Evolutionary conservation across 2,329 filamentous ascomycete species (phyloP).

Genomic region (Simplicillium sp.): DNA sequence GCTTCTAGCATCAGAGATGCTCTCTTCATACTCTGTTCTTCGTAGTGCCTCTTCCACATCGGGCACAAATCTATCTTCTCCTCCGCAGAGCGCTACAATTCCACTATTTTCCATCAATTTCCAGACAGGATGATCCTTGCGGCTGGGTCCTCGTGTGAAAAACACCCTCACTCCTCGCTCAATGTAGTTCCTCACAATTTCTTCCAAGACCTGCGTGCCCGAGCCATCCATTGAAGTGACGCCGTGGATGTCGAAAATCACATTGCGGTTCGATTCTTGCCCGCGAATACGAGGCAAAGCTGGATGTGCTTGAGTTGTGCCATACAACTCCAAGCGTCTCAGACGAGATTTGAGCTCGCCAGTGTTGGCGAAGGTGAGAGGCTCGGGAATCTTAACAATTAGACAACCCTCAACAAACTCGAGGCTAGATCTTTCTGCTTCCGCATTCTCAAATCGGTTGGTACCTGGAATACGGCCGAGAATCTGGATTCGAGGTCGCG

Average conservation of each 20-base stretch:
- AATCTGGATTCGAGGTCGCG: conserved; percentile 90
- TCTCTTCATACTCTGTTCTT: conserved; percentile 65
- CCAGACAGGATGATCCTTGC: conserved; percentile 50
- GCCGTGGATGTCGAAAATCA: conserved; percentile 97
- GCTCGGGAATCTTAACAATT: conserved; percentile 96
- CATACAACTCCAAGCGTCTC: conserved; percentile 77
- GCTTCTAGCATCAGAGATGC: conserved; percentile 10
- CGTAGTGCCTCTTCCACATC: conserved; percentile 79
- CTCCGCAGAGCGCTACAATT: conserved; percentile 77
- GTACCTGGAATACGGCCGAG: conserved; percentile 81
- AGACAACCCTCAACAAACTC: conserved; percentile 89
- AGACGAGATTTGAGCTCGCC: conserved; percentile 81
- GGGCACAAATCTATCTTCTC: conserved; percentile 65
- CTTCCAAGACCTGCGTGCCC: conserved; percentile 79
- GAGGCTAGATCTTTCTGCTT: conserved; percentile 58
- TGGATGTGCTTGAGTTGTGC: conserved; percentile 76
- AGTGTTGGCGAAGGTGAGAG: conserved; percentile 93
- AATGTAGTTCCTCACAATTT: conserved; percentile 79
- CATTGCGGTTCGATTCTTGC: conserved; percentile 76
- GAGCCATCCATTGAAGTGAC: conserved; percentile 91
- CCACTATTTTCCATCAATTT: conserved; percentile 66
- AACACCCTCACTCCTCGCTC: conserved; percentile 68
- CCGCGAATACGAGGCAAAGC: conserved; percentile 71
- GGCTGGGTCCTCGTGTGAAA: conserved; percentile 50
- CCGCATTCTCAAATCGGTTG: conserved; percentile 78